phyloP scores from a whole-genome alignment of 2,329 filamentous ascomycete species.

The Cadophora sp. region DNA sequence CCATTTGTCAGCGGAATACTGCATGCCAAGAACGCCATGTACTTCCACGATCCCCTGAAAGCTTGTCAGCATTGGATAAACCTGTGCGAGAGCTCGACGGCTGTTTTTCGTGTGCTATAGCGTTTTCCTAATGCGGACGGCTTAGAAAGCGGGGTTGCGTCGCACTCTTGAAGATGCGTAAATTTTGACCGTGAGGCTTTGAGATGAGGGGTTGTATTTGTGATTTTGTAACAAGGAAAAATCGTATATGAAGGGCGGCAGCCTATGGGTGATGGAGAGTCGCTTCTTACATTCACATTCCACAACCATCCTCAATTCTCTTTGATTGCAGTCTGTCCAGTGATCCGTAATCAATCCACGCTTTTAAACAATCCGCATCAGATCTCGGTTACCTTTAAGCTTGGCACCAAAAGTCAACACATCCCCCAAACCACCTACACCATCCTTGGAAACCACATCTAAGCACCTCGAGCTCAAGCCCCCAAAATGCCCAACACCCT shows the following conservation, averaged over 20 bases:
- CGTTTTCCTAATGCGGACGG: conserved; percentile 13
- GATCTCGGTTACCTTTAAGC: not conserved
- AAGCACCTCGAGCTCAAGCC: not conserved
- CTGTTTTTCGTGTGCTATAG: not conserved
- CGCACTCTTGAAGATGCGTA: not conserved
- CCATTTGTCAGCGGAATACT: conserved; percentile 17
- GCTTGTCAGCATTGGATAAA: conserved; percentile 12
- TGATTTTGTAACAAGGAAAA: not conserved
- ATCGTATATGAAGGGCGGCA: not conserved
- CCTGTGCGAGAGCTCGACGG: not conserved
- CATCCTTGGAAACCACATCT: not conserved
- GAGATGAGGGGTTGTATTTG: not conserved
- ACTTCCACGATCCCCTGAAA: not conserved
- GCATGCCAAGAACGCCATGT: conserved; percentile 15
- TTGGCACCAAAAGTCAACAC: not conserved
- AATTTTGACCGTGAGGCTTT: not conserved
- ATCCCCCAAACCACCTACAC: not conserved
- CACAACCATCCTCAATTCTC: not conserved
- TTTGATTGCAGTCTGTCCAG: not conserved
- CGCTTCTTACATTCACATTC: not conserved
- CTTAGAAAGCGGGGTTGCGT: conserved; percentile 1
- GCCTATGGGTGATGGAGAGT: not conserved
- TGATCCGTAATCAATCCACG: not conserved
- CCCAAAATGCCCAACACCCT: conserved; percentile 42
- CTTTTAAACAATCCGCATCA: not conserved